Conservation (phyloP, 202 grass and related monocot genomes). For the Zoysia matrella region DNA sequence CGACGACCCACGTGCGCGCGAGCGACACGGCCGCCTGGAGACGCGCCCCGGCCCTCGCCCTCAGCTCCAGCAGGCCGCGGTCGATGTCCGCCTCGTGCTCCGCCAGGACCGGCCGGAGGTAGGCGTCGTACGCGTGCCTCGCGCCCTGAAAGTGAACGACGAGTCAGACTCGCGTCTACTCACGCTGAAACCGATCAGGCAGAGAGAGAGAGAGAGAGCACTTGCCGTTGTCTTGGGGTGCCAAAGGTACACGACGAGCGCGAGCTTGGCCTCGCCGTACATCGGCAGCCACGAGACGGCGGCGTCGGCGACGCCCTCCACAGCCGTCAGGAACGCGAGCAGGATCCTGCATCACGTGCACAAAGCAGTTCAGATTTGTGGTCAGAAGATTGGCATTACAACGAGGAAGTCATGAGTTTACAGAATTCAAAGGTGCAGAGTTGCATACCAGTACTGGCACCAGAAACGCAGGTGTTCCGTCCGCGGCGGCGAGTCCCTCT, state of each 20-base stretch:
- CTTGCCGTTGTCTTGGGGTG: constrained; percentile 55
- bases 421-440: background rate
- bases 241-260: constrained; percentile 73
- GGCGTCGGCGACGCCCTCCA: constrained; percentile 54
- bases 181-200: background rate
- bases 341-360: constrained; percentile 55
- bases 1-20: constrained; percentile 41
- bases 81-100: constrained; percentile 75
- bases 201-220: no score
- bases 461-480: constrained; percentile 70
- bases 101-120: constrained; percentile 53
- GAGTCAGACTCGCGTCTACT: background rate
- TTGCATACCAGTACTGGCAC: constrained; percentile 74
- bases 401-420: background rate
- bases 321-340: constrained; percentile 56
- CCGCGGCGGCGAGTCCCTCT: constrained; percentile 46
- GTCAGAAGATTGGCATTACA: background rate
- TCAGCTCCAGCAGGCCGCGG: constrained; percentile 57
- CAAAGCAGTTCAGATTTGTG: background rate
- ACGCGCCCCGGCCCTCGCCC: constrained; percentile 43
- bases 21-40: constrained; percentile 40
- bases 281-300: constrained; percentile 73
- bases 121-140: constrained; percentile 60
- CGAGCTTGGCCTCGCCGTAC: constrained; percentile 76
- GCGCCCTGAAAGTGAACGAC: constrained; percentile 52